Evolutionary conservation across 306 rosid species (phyloP), one percentile per base, ranked within the genome.

Genomic region (Acacia acuminata): DNA sequence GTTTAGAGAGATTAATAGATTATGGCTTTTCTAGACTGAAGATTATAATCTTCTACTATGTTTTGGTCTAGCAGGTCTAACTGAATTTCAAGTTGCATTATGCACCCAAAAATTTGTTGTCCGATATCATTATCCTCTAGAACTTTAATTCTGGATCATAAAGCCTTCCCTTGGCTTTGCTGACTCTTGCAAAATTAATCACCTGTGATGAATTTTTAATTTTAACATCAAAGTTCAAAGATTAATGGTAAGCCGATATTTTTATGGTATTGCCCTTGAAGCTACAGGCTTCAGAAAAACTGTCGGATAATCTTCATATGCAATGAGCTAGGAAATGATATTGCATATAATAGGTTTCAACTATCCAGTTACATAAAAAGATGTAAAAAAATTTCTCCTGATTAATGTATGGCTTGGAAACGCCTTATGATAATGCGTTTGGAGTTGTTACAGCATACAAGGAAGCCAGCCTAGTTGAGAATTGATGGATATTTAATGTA

Each of bases 401-500:
- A 63, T 63, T 63, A 27, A 63, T 40, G 11, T 10, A 9, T 73
- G 55, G 55, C 19, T 55, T 48, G 42, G 44, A 61, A 86, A 48
- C 36, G 17, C 43, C 2, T 73, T n/a, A 70, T 47, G 43, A 61
- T 61, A n/a, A 14, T 48, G 58, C 17, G 60, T 16, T 64, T 3
- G 20, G 24, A 77, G 53, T 51, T 14, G 17, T 25, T 32, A n/a
- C 50, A 36, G 32, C 56, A 58, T 76, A 50, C 30, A 12, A 61
- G 12, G 51, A 73, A 36, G 73, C 48, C 20, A 67, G 63, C 63
- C 17, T 51, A 12, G 42, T 53, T 14, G 75, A 36, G 36, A 38
- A 22, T 14, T 3, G 42, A 76, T 60, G 34, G 43, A 79, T 73
- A 81, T n/a, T 76, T 71, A 63, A 42, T 77, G 32, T 80, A 40